phyloP scores from a whole-genome alignment of 2,329 filamentous ascomycete species.

The Penicillium sp. region DNA sequence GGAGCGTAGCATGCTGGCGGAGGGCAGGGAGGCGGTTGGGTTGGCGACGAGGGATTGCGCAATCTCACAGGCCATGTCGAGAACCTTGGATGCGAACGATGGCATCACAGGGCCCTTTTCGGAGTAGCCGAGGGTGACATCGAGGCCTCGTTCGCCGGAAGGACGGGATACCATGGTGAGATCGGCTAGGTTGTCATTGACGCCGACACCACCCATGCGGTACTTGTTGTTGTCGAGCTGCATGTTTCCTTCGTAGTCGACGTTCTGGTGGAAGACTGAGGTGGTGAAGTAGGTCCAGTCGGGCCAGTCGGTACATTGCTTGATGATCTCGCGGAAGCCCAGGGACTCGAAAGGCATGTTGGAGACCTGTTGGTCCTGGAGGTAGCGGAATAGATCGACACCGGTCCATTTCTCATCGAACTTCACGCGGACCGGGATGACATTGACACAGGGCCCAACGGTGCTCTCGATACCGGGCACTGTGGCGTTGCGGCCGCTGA shows the following conservation, averaged over 20 bases:
- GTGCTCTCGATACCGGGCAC: conserved; percentile 49
- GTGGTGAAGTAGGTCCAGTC: conserved; percentile 37
- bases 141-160: conserved; percentile 26
- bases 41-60: conserved; percentile 31
- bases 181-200: conserved; percentile 36
- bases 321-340: conserved; percentile 48
- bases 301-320: conserved; percentile 36
- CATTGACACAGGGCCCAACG: conserved; percentile 59
- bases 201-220: conserved; percentile 33
- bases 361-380: conserved; percentile 52
- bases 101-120: conserved; percentile 29
- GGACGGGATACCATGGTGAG: conserved; percentile 35
- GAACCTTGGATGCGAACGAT: conserved; percentile 28
- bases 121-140: conserved; percentile 33
- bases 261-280: conserved; percentile 35
- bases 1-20: conserved; percentile 27
- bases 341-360: conserved; percentile 50
- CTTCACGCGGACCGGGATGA: conserved; percentile 54
- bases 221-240: conserved; percentile 34
- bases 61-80: conserved; percentile 36
- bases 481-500: conserved; percentile 55
- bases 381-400: conserved; percentile 44
- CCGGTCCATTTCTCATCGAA: conserved; percentile 47
- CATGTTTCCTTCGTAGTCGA: conserved; percentile 30
- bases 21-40: conserved; percentile 28